Base-by-base conservation (phyloP, 176 grass and related monocot genomes). In the Cenchrus purpureus region DNA sequence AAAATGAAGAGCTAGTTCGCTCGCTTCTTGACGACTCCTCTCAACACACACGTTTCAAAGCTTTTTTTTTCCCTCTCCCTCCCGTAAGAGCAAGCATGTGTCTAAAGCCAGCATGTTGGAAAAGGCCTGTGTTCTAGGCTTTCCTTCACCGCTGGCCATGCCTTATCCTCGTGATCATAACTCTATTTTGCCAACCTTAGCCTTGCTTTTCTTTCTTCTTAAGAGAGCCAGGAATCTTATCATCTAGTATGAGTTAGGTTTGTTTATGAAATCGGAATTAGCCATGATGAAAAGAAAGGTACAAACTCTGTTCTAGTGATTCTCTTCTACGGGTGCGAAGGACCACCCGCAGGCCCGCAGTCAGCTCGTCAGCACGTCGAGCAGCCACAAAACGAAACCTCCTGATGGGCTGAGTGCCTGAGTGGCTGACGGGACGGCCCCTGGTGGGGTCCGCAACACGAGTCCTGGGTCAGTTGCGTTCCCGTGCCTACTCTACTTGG, bases 401-500 rank as follows among this genome's bases (percentile, higher is more conserved):
- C 57, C 57, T 58, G 56, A 58, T 85, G 71, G 20, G 20, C 25
- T 2, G 25, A 25, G 25, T 25, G 25, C 25, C 25, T 17, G 57
- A n/a, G 37, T 12, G 43, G 59, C 10, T 10, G 13, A 54, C 20
- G 55, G 55, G 13, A 54, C 20, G 55, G 55, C 43, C 10, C 5
- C 4, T 7, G 25, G 82, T 81, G 74, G 86, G 76, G 6, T 76
- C 74, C 32, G 55, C 59, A 76, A 70, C 79, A 80, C 79, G 79
- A 77, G 86, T 37, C 63, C 46, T 20, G 28, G 10, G 42, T 50
- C 86, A 44, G 45, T 78, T 68, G 13, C 2, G 48, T 53, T 45
- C 40, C 37, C 52, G 66, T 78, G 51, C 59, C 66, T 86, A 74
- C 79, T 90, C 66, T 86, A 79, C 84, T 90, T 87, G 79, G 52